These are phyloP conservation scores for Eucalyptus albens DNA, from an alignment of 345 rosid species.

Conservation along the genomic window DNA sequence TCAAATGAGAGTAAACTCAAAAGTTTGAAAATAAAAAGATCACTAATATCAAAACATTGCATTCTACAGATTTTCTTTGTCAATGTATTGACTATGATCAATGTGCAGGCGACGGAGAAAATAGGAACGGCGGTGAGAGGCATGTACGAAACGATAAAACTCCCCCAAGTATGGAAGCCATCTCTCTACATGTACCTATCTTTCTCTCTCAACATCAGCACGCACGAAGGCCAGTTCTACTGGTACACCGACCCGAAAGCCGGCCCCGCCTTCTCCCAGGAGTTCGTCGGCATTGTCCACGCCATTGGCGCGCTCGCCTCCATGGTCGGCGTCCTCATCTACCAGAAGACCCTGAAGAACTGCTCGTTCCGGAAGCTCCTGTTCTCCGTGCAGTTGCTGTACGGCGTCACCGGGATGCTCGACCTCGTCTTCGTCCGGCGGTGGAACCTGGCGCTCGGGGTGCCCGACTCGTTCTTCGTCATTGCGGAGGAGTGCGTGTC, in stretches of 20 bases:
- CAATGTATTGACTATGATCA: neutral
- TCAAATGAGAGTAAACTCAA: neutral
- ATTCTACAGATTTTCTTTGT: neutral
- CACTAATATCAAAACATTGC: neutral
- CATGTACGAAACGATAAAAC: slow-evolving; percentile 46
- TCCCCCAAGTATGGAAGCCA: slow-evolving; percentile 83
- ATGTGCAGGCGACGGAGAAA: slow-evolving; percentile 1
- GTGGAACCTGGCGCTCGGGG: slow-evolving; percentile 52
- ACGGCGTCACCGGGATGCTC: slow-evolving; percentile 52
- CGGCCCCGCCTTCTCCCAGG: slow-evolving; percentile 85
- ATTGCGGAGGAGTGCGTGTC: slow-evolving; percentile 57
- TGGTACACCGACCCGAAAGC: slow-evolving; percentile 75
- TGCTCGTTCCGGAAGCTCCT: slow-evolving; percentile 48
- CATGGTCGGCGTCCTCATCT: slow-evolving; percentile 60
- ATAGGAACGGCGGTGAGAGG: slow-evolving; percentile 34
- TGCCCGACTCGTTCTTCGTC: slow-evolving; percentile 70
- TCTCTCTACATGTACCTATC: slow-evolving; percentile 69
- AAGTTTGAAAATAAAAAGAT: neutral
- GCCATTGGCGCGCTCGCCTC: slow-evolving; percentile 77
- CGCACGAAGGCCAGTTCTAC: slow-evolving; percentile 76
- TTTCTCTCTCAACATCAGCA: slow-evolving; percentile 62
- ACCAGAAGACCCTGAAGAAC: slow-evolving; percentile 58
- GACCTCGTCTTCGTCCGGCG: slow-evolving; percentile 58
- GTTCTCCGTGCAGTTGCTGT: slow-evolving; percentile 52
- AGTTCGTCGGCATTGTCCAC: slow-evolving; percentile 53